Evolutionary conservation across 2,329 filamentous ascomycete species (phyloP).

Genomic region (Diaporthe ilicicola): DNA sequence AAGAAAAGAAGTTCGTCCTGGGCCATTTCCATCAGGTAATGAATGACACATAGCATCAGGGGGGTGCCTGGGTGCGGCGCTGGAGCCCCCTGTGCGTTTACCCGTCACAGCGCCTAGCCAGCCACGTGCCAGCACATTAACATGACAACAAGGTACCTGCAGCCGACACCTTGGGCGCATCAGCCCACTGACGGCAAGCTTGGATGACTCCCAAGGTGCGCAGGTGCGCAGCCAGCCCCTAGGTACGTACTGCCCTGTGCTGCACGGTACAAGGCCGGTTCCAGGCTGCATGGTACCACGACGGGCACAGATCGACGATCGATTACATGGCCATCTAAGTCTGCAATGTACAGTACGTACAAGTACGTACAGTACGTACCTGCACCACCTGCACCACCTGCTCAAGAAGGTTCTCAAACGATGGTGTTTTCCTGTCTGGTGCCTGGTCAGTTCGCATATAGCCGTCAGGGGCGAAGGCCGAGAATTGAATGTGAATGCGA

Average conservation of each 20-base stretch:
- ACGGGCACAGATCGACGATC: not conserved
- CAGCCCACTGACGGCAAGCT: constrained; percentile 24
- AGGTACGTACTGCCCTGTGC: constrained; percentile 33
- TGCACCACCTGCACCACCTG: not conserved
- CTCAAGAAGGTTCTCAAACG: constrained; percentile 3
- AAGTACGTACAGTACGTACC: constrained; percentile 1
- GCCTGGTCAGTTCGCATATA: constrained; percentile 1
- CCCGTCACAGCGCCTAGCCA: constrained; percentile 16
- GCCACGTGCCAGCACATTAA: not conserved
- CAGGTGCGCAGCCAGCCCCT: too few relatives aligned
- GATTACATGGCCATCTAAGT: not conserved
- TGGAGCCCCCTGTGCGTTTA: constrained; percentile 9
- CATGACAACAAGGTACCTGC: not conserved
- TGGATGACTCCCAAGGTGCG: constrained; percentile 31
- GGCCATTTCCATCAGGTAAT: constrained; percentile 39
- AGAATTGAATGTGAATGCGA: not conserved
- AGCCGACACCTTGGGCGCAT: constrained; percentile 24
- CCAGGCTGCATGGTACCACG: not conserved
- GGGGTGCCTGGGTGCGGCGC: not conserved
- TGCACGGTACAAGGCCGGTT: not conserved
- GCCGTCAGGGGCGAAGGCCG: constrained; percentile 9
- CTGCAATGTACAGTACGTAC: not conserved
- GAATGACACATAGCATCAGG: constrained; percentile 37
- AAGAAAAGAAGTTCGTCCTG: constrained; percentile 24
- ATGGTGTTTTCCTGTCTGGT: not conserved